Percentiles rank a stretch among this genome's conserved stretches.
phyloP scores from a whole-genome alignment of 371 early-diverging fungal genomes.

The Circinella minor region DNA sequence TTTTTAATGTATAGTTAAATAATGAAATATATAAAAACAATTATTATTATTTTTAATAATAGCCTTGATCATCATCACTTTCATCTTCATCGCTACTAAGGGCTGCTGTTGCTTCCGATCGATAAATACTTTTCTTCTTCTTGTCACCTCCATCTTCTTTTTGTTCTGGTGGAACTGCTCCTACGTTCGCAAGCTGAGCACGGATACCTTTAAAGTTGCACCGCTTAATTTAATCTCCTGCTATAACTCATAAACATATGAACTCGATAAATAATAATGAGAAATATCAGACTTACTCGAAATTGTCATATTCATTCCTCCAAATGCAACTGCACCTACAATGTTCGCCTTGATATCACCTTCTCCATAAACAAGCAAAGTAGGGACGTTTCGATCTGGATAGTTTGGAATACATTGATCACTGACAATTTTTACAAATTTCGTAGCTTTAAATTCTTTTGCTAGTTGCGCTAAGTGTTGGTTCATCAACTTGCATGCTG shows the following conservation, averaged over 20 bases:
- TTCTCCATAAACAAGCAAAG: constrained; percentile 85
- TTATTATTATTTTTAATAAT: constrained; percentile 29
- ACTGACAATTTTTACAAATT: constrained; percentile 91
- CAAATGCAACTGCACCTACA: constrained; percentile 79
- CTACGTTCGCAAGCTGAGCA: constrained; percentile 39
- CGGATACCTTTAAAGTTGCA: constrained; percentile 33
- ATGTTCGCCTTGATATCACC: constrained; percentile 87
- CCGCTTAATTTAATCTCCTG: background rate
- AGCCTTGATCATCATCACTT: constrained; percentile 53
- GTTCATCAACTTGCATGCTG: constrained; percentile 84
- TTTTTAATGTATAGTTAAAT: no score
- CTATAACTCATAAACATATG: background rate
- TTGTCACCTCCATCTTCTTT: constrained; percentile 24
- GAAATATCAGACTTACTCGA: constrained; percentile 48
- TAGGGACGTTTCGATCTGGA: constrained; percentile 92
- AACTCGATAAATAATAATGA: background rate
- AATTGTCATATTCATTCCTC: constrained; percentile 80
- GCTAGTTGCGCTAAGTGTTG: constrained; percentile 81
- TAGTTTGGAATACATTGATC: constrained; percentile 94
- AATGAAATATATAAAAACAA: no score
- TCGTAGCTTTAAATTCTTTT: constrained; percentile 79
- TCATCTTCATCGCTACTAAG: constrained; percentile 65
- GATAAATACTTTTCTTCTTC: constrained; percentile 41
- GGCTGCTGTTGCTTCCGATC: constrained; percentile 58
- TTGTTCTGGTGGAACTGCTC: constrained; percentile 51